Percentiles rank a stretch among this genome's conserved stretches.
Conservation (phyloP, 2,329 filamentous ascomycete species). For the Fusarium hostae region DNA sequence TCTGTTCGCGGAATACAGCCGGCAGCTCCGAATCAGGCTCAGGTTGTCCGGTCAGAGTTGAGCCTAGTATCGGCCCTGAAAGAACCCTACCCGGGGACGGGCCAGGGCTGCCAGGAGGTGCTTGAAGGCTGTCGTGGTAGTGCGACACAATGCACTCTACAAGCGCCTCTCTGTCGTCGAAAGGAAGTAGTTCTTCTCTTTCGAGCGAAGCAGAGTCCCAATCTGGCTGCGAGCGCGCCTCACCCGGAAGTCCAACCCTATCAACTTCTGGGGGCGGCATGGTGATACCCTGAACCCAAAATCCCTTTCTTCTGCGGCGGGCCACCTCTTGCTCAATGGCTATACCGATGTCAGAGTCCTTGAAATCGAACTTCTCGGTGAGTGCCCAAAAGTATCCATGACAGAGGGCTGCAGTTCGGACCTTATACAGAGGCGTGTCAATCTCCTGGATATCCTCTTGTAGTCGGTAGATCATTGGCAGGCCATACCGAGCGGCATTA, state of each 20-base stretch:
- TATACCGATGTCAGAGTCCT: conserved; percentile 73
- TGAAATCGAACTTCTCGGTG: conserved; percentile 80
- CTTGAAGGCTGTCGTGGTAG: conserved; percentile 71
- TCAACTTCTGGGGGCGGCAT: conserved; percentile 75
- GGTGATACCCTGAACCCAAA: conserved; percentile 82
- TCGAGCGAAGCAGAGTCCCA: conserved; percentile 66
- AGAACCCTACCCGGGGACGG: conserved; percentile 74
- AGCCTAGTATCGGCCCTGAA: conserved; percentile 69
- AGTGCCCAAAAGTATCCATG: conserved; percentile 90
- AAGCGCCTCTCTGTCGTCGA: conserved; percentile 77
- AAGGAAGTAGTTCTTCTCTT: conserved; percentile 75
- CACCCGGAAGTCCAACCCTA: conserved; percentile 66
- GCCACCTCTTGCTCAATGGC: conserved; percentile 81
- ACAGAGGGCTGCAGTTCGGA: conserved; percentile 84
- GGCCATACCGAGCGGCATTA: conserved; percentile 79
- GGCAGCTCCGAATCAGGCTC: conserved; percentile 69
- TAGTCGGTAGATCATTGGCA: conserved; percentile 89
- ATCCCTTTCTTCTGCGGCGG: conserved; percentile 75
- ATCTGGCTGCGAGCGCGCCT: conserved; percentile 55
- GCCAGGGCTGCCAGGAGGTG: conserved; percentile 76
- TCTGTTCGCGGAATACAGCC: conserved; percentile 74
- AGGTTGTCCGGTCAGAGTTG: conserved; percentile 53
- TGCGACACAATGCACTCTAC: conserved; percentile 78
- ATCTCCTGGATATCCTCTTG: conserved; percentile 83
- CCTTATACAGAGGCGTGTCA: conserved; percentile 74